These are phyloP conservation scores for Globisporangium takayamanum DNA, from an alignment of 352 stramenopile genomes.

Conservation along the genomic window DNA sequence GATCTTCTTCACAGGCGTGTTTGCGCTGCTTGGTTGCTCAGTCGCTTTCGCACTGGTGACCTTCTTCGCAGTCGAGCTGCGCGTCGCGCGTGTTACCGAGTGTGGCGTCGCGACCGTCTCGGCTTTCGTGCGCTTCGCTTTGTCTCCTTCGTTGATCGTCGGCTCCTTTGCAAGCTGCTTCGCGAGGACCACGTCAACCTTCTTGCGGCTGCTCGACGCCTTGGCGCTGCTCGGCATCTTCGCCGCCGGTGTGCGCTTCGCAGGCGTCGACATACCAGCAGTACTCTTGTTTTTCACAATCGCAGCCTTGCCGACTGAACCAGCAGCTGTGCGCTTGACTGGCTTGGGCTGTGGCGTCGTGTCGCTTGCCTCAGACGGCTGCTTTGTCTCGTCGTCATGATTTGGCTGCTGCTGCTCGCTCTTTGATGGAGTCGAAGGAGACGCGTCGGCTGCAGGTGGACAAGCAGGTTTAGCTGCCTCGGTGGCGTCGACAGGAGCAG, in stretches of 20 bases:
- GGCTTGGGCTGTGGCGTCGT: conserved; percentile 12
- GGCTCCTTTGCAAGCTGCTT: conserved; percentile 12
- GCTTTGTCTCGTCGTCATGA: background rate
- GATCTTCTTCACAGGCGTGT: conserved; percentile 6
- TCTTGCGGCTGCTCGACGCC: conserved; percentile 11
- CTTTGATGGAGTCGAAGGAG: background rate
- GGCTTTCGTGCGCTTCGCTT: conserved; percentile 12
- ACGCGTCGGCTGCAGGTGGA: background rate
- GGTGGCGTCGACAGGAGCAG: no score
- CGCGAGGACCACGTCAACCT: conserved; percentile 12
- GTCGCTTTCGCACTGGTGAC: conserved; percentile 3
- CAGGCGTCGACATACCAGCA: background rate
- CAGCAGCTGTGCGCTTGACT: conserved; percentile 2
- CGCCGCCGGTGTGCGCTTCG: conserved; percentile 8
- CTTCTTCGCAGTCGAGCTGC: conserved; percentile 8
- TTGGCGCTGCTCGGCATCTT: conserved; percentile 13
- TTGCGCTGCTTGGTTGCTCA: background rate
- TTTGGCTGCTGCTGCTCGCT: background rate
- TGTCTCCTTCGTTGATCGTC: conserved; percentile 11
- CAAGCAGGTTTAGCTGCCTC: no score
- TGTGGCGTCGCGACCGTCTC: background rate
- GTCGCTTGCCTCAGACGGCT: background rate
- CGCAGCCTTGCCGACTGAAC: conserved; percentile 7
- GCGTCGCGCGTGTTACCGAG: conserved; percentile 8
- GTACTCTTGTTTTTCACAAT: conserved; percentile 2